phyloP scores from a whole-genome alignment of 129 eudicot genomes.

The Pittosporum tobira region DNA sequence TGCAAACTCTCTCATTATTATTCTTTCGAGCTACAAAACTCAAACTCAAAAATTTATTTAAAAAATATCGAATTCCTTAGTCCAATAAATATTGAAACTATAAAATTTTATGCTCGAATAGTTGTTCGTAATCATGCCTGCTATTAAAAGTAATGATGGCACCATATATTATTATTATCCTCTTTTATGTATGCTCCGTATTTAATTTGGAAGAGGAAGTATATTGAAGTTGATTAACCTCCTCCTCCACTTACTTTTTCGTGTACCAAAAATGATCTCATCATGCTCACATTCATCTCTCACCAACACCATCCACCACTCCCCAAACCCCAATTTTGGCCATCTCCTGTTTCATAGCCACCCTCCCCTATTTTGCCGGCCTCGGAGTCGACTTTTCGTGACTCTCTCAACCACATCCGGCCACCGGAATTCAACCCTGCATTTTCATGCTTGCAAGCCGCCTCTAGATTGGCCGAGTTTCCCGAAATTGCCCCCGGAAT shows the following conservation, averaged over 20 bases:
- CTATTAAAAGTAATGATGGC: too few species aligned
- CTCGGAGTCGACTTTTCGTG: slow-evolving; percentile 8
- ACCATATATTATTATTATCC: too few species aligned
- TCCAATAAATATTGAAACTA: too few species aligned
- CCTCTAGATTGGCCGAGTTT: neutral
- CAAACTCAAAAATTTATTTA: too few species aligned
- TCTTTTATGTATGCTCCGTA: too few species aligned
- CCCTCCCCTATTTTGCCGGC: slow-evolving; percentile 5
- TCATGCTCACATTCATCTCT: slow-evolving; percentile 8
- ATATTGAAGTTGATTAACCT: too few species aligned
- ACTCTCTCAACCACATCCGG: slow-evolving; percentile 7
- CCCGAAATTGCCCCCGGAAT: slow-evolving; percentile 11
- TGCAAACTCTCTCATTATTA: too few species aligned
- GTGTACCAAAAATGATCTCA: slow-evolving; percentile 16
- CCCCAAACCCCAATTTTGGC: neutral
- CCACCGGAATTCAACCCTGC: slow-evolving; percentile 16
- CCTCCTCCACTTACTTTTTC: neutral
- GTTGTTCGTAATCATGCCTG: too few species aligned
- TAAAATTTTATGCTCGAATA: too few species aligned
- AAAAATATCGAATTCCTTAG: too few species aligned
- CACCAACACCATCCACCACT: slow-evolving; percentile 16
- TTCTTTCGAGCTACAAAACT: too few species aligned
- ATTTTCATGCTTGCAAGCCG: slow-evolving; percentile 13
- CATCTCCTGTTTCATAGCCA: neutral
- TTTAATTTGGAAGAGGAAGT: too few species aligned